Evolutionary conservation across 108 stramenopile species (phyloP), one percentile per base, ranked within the genome.

Genomic region (Cyclostephanos tholiformis): DNA sequence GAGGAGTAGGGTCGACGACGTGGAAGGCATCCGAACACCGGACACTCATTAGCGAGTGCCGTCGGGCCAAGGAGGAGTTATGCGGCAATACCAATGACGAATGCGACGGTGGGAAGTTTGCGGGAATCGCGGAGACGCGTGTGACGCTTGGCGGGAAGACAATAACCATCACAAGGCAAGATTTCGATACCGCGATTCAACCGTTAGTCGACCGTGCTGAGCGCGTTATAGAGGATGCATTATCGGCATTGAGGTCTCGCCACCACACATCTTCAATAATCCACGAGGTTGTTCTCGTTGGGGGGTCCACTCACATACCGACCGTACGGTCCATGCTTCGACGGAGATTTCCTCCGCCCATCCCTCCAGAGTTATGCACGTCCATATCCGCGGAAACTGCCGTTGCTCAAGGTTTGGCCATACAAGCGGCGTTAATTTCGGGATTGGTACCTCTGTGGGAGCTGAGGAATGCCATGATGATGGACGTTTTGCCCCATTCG

Each of bases 401-500:
- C 46, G 90, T 91, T 2, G 87, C 92, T 4, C 92, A 94, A 77
- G 92, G 92, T 48, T 66, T 84, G 29, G 92, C 92, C 30, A 89
- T 94, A 66, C 90, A 91, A 71, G 87, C 92, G 35, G 92, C 92
- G 30, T 77, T 90, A 23, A 23, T 82, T 25, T 91, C 90, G 4
- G 77, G 77, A 30, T 29, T 59, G 12, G 86, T 94, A 12, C 90
- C 92, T 11, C 19, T 79, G 22, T 85, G 87, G 69, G 85, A 87
- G 55, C 75, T 94, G 39, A 71, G 84, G 44, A 87, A 86, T 65
- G 90, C 90, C 6, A 75, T 94, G 72, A 94, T 94, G 92, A 65
- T 94, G 65, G 92, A 94, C 76, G 85, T 87, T 56, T 35, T 91
- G 26, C 92, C 92, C 13, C 90, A 94, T 84, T 79, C 90, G 9